Percentiles rank a stretch among this genome's conserved stretches.
phyloP scores from a whole-genome alignment of 169 alveolate species.

The Cryptosporidium xiaoi region DNA sequence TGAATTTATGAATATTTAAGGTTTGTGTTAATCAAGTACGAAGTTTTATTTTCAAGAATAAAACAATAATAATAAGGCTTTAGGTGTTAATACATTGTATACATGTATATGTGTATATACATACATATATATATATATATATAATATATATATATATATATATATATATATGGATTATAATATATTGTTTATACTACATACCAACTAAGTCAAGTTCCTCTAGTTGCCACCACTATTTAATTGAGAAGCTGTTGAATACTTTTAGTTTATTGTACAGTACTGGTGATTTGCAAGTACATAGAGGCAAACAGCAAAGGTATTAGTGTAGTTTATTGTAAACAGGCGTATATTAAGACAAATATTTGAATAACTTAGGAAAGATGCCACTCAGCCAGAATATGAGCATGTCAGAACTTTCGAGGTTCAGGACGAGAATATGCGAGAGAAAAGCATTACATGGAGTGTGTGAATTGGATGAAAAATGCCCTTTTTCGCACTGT shows the following conservation, averaged over 20 bases:
- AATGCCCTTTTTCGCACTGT: slow-evolving; percentile 72
- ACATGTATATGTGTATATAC: too few relatives aligned
- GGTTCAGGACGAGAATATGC: slow-evolving; percentile 74
- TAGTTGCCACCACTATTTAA: background rate
- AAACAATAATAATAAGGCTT: too few relatives aligned
- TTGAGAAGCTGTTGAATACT: too few relatives aligned
- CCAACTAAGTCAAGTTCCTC: background rate
- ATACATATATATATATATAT: too few relatives aligned
- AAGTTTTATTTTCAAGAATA: too few relatives aligned
- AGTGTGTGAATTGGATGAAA: slow-evolving; percentile 70
- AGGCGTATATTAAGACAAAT: background rate
- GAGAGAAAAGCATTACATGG: slow-evolving; percentile 74
- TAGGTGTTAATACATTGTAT: too few relatives aligned
- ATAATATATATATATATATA: too few relatives aligned
- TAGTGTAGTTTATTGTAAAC: slow-evolving; percentile 4
- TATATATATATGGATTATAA: too few relatives aligned
- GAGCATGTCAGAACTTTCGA: slow-evolving; percentile 72
- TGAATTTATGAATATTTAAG: too few relatives aligned
- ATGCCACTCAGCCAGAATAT: slow-evolving; percentile 74
- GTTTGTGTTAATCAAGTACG: too few relatives aligned
- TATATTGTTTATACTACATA: too few relatives aligned
- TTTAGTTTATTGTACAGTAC: background rate
- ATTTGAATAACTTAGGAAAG: background rate
- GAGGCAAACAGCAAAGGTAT: background rate
- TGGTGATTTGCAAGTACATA: background rate